These are phyloP conservation scores for Phytophthora hibernalis DNA, from an alignment of 352 stramenopile genomes.

Conservation along the genomic window DNA sequence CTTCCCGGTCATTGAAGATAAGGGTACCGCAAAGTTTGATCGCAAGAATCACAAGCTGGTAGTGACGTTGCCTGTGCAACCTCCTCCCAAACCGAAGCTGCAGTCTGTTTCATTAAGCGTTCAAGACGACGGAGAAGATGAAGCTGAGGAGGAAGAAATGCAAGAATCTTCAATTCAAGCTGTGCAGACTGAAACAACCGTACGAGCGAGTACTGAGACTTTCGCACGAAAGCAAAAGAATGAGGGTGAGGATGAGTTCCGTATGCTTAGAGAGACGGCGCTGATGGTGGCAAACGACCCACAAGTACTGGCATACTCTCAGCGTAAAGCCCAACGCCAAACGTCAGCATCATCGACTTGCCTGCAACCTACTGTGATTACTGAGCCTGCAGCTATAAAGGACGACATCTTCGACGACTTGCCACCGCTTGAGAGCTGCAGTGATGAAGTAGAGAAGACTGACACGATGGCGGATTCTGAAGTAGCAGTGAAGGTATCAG, in stretches of 20 bases:
- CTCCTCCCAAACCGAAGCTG: constrained; percentile 43
- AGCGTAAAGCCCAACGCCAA: constrained; percentile 10
- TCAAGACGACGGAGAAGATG: constrained; percentile 47
- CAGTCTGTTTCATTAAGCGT: constrained; percentile 43
- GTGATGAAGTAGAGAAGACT: constrained; percentile 51
- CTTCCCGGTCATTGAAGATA: constrained; percentile 80
- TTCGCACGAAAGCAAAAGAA: constrained; percentile 16
- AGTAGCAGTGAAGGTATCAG: neutral
- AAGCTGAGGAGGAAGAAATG: constrained; percentile 28
- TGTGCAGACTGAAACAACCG: neutral
- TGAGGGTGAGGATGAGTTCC: constrained; percentile 54
- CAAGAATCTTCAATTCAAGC: neutral
- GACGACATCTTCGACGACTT: constrained; percentile 49
- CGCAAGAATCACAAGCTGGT: constrained; percentile 76
- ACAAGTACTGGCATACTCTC: constrained; percentile 30
- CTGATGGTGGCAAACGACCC: constrained; percentile 78
- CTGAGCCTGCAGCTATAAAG: constrained; percentile 26
- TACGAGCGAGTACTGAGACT: neutral
- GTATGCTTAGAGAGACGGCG: constrained; percentile 65
- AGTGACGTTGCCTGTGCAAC: constrained; percentile 83
- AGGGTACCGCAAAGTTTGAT: constrained; percentile 85
- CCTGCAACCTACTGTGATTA: constrained; percentile 1
- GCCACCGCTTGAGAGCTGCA: constrained; percentile 64
- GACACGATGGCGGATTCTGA: constrained; percentile 10
- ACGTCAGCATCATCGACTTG: neutral